A percentile compares a stretch with the other conserved stretches of the same genome.
Conservation (phyloP, 768 basidiomycete species). For the Roridomyces roridus region DNA sequence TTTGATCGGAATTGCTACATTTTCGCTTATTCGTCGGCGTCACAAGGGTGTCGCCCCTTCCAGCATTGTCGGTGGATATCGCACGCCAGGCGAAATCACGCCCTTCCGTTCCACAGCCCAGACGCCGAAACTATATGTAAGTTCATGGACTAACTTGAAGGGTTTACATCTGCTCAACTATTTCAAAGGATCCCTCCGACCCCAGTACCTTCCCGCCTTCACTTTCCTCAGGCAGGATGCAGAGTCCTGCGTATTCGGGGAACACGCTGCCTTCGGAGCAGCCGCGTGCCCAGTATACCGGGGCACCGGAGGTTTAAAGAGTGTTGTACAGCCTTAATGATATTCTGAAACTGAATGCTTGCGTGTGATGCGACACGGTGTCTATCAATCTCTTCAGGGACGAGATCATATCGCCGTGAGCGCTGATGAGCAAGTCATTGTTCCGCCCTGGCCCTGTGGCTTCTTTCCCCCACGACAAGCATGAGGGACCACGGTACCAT, state of each 20-base stretch:
- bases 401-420: not conserved
- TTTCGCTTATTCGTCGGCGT: conserved; percentile 39
- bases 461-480: conserved; percentile 17
- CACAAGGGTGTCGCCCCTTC: conserved; percentile 31
- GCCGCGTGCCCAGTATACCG: conserved; percentile 23
- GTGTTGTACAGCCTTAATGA: not conserved
- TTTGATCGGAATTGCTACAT: conserved; percentile 41
- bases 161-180: conserved; percentile 23
- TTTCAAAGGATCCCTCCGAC: conserved; percentile 30
- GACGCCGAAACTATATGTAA: conserved; percentile 46
- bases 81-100: conserved; percentile 18
- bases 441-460: not conserved
- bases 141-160: conserved; percentile 21
- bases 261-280: conserved; percentile 15
- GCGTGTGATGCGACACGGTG: not conserved
- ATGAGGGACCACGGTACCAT: conserved; percentile 10
- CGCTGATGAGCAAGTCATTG: not conserved
- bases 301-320: conserved; percentile 27
- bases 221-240: conserved; percentile 11
- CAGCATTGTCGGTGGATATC: conserved; percentile 25
- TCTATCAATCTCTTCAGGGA: conserved; percentile 14
- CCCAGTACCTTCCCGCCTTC: conserved; percentile 48
- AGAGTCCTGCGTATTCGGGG: conserved; percentile 19
- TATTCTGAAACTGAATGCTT: not conserved
- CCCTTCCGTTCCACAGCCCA: conserved; percentile 28